These are phyloP conservation scores for Leccinum variicolor DNA, from an alignment of 768 basidiomycete species.

Conservation along the genomic window DNA sequence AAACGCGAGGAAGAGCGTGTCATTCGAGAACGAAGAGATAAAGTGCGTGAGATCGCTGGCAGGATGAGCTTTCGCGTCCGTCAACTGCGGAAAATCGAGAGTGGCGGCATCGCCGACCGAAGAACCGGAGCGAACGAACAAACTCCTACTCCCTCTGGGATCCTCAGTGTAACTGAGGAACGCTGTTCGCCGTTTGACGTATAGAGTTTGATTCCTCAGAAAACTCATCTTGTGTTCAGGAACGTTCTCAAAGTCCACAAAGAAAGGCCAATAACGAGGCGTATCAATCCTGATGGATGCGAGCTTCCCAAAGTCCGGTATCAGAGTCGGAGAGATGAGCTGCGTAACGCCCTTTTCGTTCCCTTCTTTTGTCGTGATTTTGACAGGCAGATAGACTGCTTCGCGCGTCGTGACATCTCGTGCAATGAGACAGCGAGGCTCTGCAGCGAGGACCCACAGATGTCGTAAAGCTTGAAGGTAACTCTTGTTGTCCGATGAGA, in stretches of 20 bases:
- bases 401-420: constrained; percentile 90
- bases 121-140: constrained; percentile 85
- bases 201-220: constrained; percentile 76
- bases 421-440: constrained; percentile 89
- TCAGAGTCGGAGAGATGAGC: constrained; percentile 88
- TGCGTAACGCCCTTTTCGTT: constrained; percentile 62
- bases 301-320: constrained; percentile 83
- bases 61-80: constrained; percentile 61
- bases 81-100: constrained; percentile 79
- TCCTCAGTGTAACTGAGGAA: constrained; percentile 94
- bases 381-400: constrained; percentile 89
- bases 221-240: constrained; percentile 67
- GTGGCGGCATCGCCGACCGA: constrained; percentile 81
- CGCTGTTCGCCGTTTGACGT: constrained; percentile 88
- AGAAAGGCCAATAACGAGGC: constrained; percentile 93
- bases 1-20: constrained; percentile 74
- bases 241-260: constrained; percentile 70
- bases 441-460: constrained; percentile 93
- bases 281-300: constrained; percentile 86
- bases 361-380: constrained; percentile 74
- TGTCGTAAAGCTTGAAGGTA: constrained; percentile 93
- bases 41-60: constrained; percentile 79
- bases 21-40: constrained; percentile 83
- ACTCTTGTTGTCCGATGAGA: constrained; percentile 82
- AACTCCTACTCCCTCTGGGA: constrained; percentile 86